These are phyloP conservation scores for Rhizoclosmatium globosum DNA, from an alignment of 192 early-diverging fungal species.

Conservation along the genomic window DNA sequence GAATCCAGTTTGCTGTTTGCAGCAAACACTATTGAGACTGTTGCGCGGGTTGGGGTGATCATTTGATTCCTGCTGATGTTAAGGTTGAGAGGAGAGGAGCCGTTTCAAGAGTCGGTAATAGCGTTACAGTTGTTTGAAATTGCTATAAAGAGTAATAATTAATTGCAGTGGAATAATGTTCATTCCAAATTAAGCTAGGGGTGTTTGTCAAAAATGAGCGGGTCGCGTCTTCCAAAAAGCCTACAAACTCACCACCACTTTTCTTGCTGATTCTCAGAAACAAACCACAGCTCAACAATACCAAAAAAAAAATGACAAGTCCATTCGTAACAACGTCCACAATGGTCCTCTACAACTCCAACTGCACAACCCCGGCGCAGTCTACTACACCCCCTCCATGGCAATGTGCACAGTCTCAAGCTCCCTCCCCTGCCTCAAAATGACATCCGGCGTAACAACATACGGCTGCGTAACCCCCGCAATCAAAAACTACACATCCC, in stretches of 20 bases:
- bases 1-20: slow-evolving; percentile 13
- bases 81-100: neutral
- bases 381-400: neutral
- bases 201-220: no score
- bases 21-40: slow-evolving; percentile 20
- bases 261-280: no score
- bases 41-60: slow-evolving; percentile 8
- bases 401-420: neutral
- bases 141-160: no score
- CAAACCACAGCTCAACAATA: neutral
- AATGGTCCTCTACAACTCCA: neutral
- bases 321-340: neutral
- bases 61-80: slow-evolving; percentile 13
- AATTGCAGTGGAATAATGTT: no score
- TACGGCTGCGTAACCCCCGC: neutral
- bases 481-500: neutral
- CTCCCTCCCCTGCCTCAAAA: neutral
- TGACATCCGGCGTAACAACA: neutral
- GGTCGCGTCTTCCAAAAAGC: no score
- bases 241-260: no score
- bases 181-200: no score
- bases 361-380: neutral
- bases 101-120: neutral
- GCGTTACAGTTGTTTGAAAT: neutral
- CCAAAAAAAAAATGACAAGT: neutral